phyloP scores from a whole-genome alignment of 495 filamentous ascomycete species.

The Lasiosphaeris hirsuta region DNA sequence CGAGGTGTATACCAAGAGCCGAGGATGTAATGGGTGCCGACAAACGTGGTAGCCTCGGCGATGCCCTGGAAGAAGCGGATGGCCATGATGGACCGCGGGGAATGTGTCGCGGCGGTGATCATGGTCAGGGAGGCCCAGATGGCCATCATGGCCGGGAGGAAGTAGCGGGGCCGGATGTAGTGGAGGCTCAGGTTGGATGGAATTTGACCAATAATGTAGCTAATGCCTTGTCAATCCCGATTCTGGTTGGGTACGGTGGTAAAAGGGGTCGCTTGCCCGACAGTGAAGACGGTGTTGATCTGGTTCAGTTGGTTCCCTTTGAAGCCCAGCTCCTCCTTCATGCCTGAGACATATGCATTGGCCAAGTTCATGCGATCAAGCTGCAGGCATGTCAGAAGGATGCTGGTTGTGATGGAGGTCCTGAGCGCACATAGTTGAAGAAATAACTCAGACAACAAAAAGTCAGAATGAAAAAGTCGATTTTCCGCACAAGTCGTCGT shows the following conservation, averaged over 20 bases:
- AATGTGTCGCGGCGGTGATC: constrained; percentile 50
- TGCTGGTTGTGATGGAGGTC: background rate
- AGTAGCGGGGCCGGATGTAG: constrained; percentile 55
- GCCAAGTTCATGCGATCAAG: constrained; percentile 58
- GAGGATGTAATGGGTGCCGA: constrained; percentile 63
- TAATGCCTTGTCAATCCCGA: constrained; percentile 21
- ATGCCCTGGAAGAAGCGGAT: constrained; percentile 70
- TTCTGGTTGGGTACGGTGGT: background rate
- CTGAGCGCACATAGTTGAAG: constrained; percentile 36
- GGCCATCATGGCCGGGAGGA: constrained; percentile 60
- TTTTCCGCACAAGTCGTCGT: constrained; percentile 48
- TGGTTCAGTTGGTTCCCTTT: constrained; percentile 55
- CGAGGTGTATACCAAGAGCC: constrained; percentile 64
- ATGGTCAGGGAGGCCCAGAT: constrained; percentile 61
- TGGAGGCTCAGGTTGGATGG: constrained; percentile 58
- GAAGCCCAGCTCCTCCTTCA: constrained; percentile 61
- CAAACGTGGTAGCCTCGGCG: constrained; percentile 57
- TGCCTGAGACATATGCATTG: constrained; percentile 64
- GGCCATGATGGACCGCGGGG: constrained; percentile 55
- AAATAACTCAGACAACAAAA: constrained; percentile 64
- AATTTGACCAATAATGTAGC: constrained; percentile 59
- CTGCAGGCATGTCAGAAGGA: constrained; percentile 5
- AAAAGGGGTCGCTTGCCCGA: constrained; percentile 23
- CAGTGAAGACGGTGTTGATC: constrained; percentile 53
- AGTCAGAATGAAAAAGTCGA: constrained; percentile 63